phyloP scores from a whole-genome alignment of 345 rosid genomes.

The Lepidium africanum region DNA sequence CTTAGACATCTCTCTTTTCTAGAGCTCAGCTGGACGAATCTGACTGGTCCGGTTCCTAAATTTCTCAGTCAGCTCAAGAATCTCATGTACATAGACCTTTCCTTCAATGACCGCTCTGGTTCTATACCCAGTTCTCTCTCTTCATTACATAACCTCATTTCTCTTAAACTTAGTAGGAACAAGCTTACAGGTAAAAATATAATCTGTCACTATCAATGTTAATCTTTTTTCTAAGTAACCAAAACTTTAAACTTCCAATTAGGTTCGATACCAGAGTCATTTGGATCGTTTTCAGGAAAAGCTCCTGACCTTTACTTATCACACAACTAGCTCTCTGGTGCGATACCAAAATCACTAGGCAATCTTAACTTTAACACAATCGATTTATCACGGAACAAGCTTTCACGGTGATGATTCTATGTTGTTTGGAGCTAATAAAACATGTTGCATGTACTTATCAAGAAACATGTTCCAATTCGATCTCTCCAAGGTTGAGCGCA shows the following conservation, averaged over 20 bases:
- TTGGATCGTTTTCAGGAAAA: slow-evolving; percentile 3
- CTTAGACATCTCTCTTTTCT: slow-evolving; percentile 43
- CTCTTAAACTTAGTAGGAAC: neutral
- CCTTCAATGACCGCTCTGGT: slow-evolving; percentile 53
- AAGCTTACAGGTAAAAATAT: neutral
- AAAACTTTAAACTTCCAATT: neutral
- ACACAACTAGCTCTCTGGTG: slow-evolving; percentile 55
- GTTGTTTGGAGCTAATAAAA: slow-evolving; percentile 50
- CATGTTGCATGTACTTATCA: slow-evolving; percentile 31
- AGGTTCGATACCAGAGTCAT: slow-evolving; percentile 38
- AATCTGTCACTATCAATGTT: neutral
- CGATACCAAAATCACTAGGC: slow-evolving; percentile 48
- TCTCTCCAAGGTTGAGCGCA: slow-evolving; percentile 39
- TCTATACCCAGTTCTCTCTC: slow-evolving; percentile 42
- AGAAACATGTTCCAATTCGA: slow-evolving; percentile 19
- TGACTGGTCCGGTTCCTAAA: slow-evolving; percentile 43
- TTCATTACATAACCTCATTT: slow-evolving; percentile 27
- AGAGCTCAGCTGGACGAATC: slow-evolving; percentile 39
- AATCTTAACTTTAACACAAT: slow-evolving; percentile 32
- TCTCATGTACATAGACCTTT: slow-evolving; percentile 37
- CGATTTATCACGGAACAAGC: slow-evolving; percentile 53
- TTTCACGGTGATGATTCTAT: slow-evolving; percentile 58
- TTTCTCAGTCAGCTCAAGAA: slow-evolving; percentile 37
- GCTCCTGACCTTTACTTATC: slow-evolving; percentile 36
- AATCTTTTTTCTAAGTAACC: neutral